A percentile compares a stretch with the other conserved stretches of the same genome.
Conservation (phyloP, 2,329 filamentous ascomycete species). For the Colletotrichum sp. region DNA sequence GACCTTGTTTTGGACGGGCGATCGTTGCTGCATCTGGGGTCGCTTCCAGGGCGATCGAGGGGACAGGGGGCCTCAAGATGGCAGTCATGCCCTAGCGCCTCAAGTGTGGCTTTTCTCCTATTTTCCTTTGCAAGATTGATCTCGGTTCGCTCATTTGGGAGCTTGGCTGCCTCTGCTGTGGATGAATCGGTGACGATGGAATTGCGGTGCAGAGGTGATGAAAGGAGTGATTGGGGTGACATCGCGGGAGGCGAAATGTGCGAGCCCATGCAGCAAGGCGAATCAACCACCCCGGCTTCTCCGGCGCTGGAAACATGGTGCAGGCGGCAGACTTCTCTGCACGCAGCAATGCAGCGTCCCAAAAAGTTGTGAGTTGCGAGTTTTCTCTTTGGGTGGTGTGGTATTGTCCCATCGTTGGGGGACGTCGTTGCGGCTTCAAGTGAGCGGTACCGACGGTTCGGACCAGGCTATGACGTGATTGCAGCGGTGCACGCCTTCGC, state of each 20-base stretch:
- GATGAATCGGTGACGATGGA: not conserved
- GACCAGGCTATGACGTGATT: slow-evolving; percentile 15
- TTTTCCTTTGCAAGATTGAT: not conserved
- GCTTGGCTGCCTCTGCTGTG: not conserved
- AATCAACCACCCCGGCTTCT: not conserved
- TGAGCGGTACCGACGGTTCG: slow-evolving; percentile 5
- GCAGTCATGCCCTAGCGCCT: slow-evolving; percentile 13
- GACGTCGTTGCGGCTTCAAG: not conserved
- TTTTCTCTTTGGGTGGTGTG: not conserved
- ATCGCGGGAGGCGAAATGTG: not conserved
- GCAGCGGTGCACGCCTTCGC: not conserved
- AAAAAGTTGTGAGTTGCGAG: not conserved
- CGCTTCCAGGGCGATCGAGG: not conserved
- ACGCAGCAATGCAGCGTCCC: not conserved
- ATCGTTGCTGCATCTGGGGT: not conserved
- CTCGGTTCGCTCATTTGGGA: not conserved
- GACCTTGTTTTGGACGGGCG: slow-evolving; percentile 5
- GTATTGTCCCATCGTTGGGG: not conserved
- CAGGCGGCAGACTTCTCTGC: not conserved
- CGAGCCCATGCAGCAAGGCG: not conserved
- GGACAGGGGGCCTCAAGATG: slow-evolving; percentile 5
- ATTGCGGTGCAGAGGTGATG: not conserved
- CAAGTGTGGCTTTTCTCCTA: not conserved
- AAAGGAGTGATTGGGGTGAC: not conserved
- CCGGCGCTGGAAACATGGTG: not conserved